A percentile compares a stretch with the other conserved stretches of the same genome.
phyloP scores from a whole-genome alignment of 2,329 filamentous ascomycete species.

The Neonectria punicea region DNA sequence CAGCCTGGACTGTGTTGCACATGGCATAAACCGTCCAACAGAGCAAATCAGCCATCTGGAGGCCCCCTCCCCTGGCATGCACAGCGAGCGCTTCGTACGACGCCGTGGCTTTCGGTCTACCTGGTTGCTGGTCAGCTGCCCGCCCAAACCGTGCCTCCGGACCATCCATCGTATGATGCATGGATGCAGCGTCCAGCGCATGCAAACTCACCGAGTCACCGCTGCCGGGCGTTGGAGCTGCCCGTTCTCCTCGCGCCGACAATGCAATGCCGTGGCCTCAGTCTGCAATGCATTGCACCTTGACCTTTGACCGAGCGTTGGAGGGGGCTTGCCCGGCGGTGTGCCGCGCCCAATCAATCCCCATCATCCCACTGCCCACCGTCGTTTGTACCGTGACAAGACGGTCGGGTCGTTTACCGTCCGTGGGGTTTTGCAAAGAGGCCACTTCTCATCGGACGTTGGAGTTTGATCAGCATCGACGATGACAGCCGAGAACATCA shows the following conservation, averaged over 20 bases:
- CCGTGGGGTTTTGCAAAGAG: background rate
- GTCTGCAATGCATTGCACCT: conserved; percentile 9
- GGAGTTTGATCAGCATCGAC: background rate
- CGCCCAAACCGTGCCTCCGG: conserved; percentile 13
- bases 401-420: background rate
- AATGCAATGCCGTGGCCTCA: conserved; percentile 10
- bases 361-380: conserved; percentile 32
- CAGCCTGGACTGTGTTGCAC: background rate
- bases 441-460: conserved; percentile 12
- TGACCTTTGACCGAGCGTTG: conserved; percentile 29
- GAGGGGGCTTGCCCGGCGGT: conserved; percentile 24
- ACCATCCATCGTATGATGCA: conserved; percentile 37
- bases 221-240: conserved; percentile 14
- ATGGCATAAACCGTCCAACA: conserved; percentile 2
- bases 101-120: conserved; percentile 37
- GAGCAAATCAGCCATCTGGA: conserved; percentile 9
- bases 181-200: conserved; percentile 29
- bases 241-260: conserved; percentile 5
- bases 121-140: conserved; percentile 40
- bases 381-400: conserved; percentile 18
- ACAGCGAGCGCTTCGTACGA: conserved; percentile 35
- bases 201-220: conserved; percentile 26
- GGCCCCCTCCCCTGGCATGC: conserved; percentile 23
- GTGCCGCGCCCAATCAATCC: conserved; percentile 29
- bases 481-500: background rate